Percentiles rank a stretch among this genome's conserved stretches.
Conservation (phyloP, 1,139 yeast species). For the Protomyces pachydermus region DNA sequence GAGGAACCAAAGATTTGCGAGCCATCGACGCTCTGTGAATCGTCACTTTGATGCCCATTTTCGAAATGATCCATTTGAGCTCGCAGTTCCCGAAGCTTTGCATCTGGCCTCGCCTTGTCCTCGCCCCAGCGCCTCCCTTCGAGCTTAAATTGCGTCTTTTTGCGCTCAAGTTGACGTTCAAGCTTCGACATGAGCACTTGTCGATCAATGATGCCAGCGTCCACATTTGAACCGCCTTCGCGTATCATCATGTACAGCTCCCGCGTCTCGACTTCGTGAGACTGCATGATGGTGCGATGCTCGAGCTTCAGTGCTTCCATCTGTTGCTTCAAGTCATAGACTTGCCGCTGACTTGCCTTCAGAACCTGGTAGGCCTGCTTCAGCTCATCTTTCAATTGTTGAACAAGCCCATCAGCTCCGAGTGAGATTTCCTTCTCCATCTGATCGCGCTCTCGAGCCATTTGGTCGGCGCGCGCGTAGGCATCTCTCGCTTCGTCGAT, state of each 20-base stretch:
- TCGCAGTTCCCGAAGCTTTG: constrained; percentile 66
- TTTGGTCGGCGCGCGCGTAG: constrained; percentile 66
- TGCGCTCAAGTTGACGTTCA: constrained; percentile 53
- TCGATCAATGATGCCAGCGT: constrained; percentile 39
- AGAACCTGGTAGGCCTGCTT: constrained; percentile 69
- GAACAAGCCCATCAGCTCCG: constrained; percentile 80
- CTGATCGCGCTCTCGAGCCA: constrained; percentile 78
- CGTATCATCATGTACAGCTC: constrained; percentile 69
- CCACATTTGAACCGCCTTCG: constrained; percentile 39
- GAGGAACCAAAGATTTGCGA: background rate
- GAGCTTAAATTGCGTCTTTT: constrained; percentile 56
- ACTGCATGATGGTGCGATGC: constrained; percentile 71
- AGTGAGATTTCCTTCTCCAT: constrained; percentile 66
- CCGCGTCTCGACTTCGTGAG: constrained; percentile 81
- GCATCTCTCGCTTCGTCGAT: constrained; percentile 65
- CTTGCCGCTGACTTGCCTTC: constrained; percentile 60
- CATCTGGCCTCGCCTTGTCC: constrained; percentile 58
- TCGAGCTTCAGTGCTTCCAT: constrained; percentile 63
- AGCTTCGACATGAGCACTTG: constrained; percentile 40
- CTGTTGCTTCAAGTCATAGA: constrained; percentile 60
- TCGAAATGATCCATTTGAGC: constrained; percentile 45
- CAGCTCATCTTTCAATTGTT: constrained; percentile 63
- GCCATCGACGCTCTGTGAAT: background rate
- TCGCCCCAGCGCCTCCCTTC: constrained; percentile 49
- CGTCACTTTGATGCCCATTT: background rate